phyloP scores from a whole-genome alignment of 2,329 filamentous ascomycete genomes.

The Neopestalotiopsis sp. region DNA sequence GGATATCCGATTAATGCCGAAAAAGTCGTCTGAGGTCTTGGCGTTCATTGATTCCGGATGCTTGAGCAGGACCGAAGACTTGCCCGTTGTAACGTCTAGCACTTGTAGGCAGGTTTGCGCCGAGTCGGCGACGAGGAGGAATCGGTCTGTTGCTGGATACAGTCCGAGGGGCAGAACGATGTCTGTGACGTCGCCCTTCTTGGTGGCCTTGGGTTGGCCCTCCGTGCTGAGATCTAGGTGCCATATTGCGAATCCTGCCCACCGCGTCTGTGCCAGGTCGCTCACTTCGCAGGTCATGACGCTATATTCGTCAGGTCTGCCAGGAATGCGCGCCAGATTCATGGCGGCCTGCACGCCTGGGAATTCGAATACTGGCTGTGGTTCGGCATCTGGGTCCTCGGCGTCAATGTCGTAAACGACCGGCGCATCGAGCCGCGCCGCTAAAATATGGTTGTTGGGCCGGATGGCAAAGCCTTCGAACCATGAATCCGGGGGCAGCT shows the following conservation, averaged over 20 bases:
- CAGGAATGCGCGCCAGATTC: slow-evolving; percentile 31
- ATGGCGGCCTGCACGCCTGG: slow-evolving; percentile 29
- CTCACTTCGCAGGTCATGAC: slow-evolving; percentile 29
- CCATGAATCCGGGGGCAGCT: slow-evolving; percentile 36
- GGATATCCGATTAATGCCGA: slow-evolving; percentile 34
- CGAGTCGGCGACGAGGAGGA: slow-evolving; percentile 33
- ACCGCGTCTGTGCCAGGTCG: slow-evolving; percentile 35
- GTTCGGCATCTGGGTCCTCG: slow-evolving; percentile 31
- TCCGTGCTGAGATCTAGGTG: slow-evolving; percentile 29
- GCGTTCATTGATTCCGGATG: slow-evolving; percentile 31
- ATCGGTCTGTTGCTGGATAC: slow-evolving; percentile 28
- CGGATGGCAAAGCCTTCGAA: slow-evolving; percentile 35
- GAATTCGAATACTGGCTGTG: slow-evolving; percentile 31
- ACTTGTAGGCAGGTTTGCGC: slow-evolving; percentile 31
- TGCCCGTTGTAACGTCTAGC: slow-evolving; percentile 31
- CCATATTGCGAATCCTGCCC: slow-evolving; percentile 32
- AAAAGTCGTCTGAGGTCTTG: slow-evolving; percentile 27
- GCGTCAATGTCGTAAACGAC: slow-evolving; percentile 35
- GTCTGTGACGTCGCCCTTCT: slow-evolving; percentile 26
- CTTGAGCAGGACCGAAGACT: slow-evolving; percentile 26
- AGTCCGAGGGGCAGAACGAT: slow-evolving; percentile 30
- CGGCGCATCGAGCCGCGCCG: slow-evolving; percentile 35
- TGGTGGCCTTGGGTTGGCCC: slow-evolving; percentile 32
- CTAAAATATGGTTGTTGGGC: slow-evolving; percentile 35
- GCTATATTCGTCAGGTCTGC: slow-evolving; percentile 31